These are phyloP conservation scores for Akanthomyces lecanii DNA, from an alignment of 2,329 filamentous ascomycete genomes.

Conservation along the genomic window DNA sequence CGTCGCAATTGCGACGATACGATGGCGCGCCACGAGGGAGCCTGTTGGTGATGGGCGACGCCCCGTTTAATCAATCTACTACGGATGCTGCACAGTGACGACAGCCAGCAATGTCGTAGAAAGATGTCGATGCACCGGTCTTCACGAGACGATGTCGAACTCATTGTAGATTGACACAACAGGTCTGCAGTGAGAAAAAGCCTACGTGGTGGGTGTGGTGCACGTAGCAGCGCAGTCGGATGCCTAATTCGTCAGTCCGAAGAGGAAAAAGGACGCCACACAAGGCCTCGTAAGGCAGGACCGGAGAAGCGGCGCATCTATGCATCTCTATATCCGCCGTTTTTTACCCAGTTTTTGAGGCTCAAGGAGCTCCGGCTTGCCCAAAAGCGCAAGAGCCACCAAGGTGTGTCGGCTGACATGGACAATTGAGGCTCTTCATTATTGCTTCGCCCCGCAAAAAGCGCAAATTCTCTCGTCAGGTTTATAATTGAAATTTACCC, in stretches of 20 bases:
- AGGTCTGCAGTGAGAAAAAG: not conserved
- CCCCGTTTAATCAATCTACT: not conserved
- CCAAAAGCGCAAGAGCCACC: not conserved
- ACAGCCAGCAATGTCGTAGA: not conserved
- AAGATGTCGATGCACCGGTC: not conserved
- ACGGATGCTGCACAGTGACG: not conserved
- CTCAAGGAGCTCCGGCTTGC: not conserved
- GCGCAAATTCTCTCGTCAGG: not conserved
- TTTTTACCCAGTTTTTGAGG: not conserved
- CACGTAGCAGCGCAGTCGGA: no score
- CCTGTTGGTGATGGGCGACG: not conserved
- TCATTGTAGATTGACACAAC: not conserved
- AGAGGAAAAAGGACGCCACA: not conserved
- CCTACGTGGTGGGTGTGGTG: no score
- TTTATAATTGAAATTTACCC: not conserved
- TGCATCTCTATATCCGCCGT: not conserved
- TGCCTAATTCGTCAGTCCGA: not conserved
- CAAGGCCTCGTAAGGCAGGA: not conserved
- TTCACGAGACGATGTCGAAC: no score
- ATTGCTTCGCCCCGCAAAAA: not conserved
- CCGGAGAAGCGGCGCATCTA: conserved; percentile 11
- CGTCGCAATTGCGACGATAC: conserved; percentile 4
- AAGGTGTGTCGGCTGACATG: not conserved
- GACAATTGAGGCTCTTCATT: not conserved
- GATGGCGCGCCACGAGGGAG: not conserved